Base-by-base conservation (phyloP, 148 eudicot species). In the Chenopodium quinoa region DNA sequence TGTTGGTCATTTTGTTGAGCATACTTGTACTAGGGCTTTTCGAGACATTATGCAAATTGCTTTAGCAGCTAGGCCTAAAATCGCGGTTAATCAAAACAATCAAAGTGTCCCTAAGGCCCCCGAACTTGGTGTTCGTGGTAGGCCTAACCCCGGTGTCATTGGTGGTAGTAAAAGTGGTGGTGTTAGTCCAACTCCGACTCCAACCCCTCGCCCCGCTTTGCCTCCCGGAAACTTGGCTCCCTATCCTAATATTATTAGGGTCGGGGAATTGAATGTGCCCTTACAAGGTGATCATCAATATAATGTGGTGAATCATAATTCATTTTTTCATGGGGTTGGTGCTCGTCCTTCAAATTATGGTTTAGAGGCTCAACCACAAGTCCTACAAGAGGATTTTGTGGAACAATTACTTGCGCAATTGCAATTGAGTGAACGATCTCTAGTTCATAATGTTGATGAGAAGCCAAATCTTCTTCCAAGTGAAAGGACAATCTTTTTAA, bases 401-500 rank as follows among this genome's bases (percentile, higher is more conserved):
- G 73, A 73, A 27, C 34, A 67, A 34, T 14, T 86, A 50, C 14
- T 81, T 13, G 40, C 75, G 23, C 63, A 8, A 44, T 27, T 82
- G 52, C 27, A 22, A 4, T 1, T 82, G 34, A 56, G 52, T 31
- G 65, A 66, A 56, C 27, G 9, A 14, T n/a, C 3, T 23, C 29
- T 0, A 4, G 22, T 8, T 27, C 27, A 60, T 3, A 27, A 1
- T 4, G 9, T 40, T 19, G 73, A 47, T 2, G 46, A 44, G 4
- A 69, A 9, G 2, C 44, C 9, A 27, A 69, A 4, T 19, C 12
- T 79, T 37, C 85, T 80, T 47, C 40, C 73, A 0, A 58, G 84
- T 48, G 87, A 87, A 27, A 76, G 89, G 85, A 87, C 87, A 9
- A 77, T 87, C 19, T 87, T 87, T 66, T 17, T 87, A 69, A 87